These are phyloP conservation scores for Abrus pulchellus DNA, from an alignment of 306 rosid species.

Conservation along the genomic window DNA sequence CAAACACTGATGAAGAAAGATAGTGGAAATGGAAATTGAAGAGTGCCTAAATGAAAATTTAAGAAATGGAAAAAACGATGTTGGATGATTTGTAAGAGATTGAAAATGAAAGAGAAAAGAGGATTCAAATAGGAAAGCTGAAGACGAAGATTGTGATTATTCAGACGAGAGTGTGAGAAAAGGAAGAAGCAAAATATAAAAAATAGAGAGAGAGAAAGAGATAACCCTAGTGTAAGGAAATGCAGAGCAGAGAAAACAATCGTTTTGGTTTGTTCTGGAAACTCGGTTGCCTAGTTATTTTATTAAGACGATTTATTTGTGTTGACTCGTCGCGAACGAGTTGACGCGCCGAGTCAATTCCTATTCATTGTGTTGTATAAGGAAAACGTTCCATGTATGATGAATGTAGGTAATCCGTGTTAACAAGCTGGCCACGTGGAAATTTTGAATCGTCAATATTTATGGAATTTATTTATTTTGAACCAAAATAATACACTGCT, in stretches of 20 bases:
- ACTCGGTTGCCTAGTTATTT: conserved; percentile 52
- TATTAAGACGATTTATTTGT: conserved; percentile 29
- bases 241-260: conserved; percentile 38
- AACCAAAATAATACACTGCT: neutral
- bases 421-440: too few species aligned
- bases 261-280: conserved; percentile 36
- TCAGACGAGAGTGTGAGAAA: conserved; percentile 21
- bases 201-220: neutral
- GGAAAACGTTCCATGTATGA: neutral
- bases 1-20: neutral
- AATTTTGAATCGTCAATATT: too few species aligned
- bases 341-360: conserved; percentile 39
- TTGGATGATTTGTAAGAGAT: neutral
- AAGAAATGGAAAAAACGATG: neutral
- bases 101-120: neutral
- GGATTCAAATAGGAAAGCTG: conserved; percentile 52
- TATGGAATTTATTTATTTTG: neutral
- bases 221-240: conserved; percentile 51
- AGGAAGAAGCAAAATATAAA: neutral
- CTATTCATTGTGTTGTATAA: neutral
- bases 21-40: conserved; percentile 24
- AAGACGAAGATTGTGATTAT: conserved; percentile 42
- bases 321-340: conserved; percentile 51
- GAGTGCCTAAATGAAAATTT: neutral
- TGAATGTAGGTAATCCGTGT: too few species aligned